Evolutionary conservation across 2,329 filamentous ascomycete genomes (phyloP).

Genomic region (Delphinella strobiligena): DNA sequence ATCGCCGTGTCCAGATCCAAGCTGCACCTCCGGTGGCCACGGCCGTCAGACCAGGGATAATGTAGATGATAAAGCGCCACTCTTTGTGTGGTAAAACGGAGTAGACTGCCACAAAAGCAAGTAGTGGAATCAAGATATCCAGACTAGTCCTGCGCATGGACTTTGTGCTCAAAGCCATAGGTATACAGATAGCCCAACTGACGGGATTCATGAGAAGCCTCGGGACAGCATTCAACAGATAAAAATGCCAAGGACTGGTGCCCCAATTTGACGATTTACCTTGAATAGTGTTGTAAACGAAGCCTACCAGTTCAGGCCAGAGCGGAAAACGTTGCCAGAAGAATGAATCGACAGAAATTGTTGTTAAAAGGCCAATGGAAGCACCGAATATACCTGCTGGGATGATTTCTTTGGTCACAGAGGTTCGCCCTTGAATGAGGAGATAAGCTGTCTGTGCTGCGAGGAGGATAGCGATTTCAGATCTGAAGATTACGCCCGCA

Average conservation of each 20-base stretch:
- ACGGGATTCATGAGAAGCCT: constrained; percentile 74
- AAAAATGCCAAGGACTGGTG: constrained; percentile 72
- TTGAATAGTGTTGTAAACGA: constrained; percentile 81
- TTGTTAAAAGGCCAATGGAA: constrained; percentile 52
- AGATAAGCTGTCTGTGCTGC: constrained; percentile 54
- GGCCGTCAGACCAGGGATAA: constrained; percentile 67
- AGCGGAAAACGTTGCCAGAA: constrained; percentile 72
- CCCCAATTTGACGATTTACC: constrained; percentile 83
- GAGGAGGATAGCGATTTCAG: constrained; percentile 76
- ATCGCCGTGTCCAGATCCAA: constrained; percentile 48
- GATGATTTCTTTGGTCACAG: constrained; percentile 47
- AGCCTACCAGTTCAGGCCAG: constrained; percentile 85
- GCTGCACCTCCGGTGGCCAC: constrained; percentile 62
- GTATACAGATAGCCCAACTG: constrained; percentile 40
- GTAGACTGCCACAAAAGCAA: constrained; percentile 68
- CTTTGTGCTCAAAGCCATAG: constrained; percentile 38
- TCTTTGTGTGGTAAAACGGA: constrained; percentile 92
- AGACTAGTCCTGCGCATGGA: constrained; percentile 31
- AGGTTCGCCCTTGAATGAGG: constrained; percentile 43
- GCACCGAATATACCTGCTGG: constrained; percentile 54
- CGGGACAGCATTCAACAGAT: constrained; percentile 71
- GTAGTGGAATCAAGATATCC: constrained; percentile 48
- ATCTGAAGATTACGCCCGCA: constrained; percentile 74
- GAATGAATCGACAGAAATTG: constrained; percentile 73
- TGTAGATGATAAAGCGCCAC: constrained; percentile 87